Percentiles rank a stretch among this genome's conserved stretches.
phyloP scores from a whole-genome alignment of 2,329 filamentous ascomycete species.

The Cercospora beticola region DNA sequence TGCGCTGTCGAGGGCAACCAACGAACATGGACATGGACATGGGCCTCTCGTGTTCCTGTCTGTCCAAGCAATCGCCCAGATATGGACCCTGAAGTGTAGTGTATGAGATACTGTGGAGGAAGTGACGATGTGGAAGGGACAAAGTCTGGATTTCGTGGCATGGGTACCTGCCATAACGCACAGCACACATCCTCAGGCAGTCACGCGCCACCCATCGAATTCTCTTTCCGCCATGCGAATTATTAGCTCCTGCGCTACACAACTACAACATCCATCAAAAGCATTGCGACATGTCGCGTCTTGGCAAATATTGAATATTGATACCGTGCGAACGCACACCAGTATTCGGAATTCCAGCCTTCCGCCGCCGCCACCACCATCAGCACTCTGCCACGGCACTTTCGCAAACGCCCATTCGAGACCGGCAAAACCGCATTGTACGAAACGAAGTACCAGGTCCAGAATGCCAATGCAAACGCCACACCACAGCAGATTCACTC shows the following conservation, averaged over 20 bases:
- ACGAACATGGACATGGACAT: neutral
- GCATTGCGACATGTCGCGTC: too few relatives aligned
- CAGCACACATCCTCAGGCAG: neutral
- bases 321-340: too few relatives aligned
- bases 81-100: neutral
- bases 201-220: neutral
- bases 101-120: neutral
- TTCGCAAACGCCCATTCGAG: neutral
- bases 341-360: neutral
- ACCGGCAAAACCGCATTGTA: neutral
- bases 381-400: neutral
- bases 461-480: neutral
- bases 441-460: neutral
- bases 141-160: neutral
- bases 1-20: neutral
- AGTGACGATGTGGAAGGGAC: neutral
- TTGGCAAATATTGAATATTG: too few relatives aligned
- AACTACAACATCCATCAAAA: too few relatives aligned
- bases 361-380: neutral
- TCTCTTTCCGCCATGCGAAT: neutral
- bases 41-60: neutral
- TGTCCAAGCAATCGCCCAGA: neutral
- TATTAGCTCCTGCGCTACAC: neutral
- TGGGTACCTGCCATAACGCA: neutral
- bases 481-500: slow-evolving; percentile 11